phyloP scores from a whole-genome alignment of 2,329 filamentous ascomycete species.

The Penicillium sp. region DNA sequence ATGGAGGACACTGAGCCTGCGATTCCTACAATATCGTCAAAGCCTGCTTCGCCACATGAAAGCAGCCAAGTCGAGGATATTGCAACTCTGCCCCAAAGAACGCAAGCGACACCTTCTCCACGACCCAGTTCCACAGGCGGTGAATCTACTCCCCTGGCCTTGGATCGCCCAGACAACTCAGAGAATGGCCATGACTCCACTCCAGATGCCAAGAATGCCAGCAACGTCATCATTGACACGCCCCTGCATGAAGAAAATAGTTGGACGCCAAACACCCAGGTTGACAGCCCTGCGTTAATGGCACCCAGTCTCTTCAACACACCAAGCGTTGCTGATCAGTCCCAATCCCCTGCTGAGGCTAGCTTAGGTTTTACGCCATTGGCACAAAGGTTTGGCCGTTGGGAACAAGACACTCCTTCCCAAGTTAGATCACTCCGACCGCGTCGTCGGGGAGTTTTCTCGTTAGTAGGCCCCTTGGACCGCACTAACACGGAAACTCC shows the following conservation, averaged over 20 bases:
- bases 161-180: slow-evolving; percentile 11
- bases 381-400: slow-evolving; percentile 59
- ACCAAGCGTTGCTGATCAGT: slow-evolving; percentile 12
- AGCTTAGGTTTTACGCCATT: slow-evolving; percentile 63
- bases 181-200: slow-evolving; percentile 13
- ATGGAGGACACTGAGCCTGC: slow-evolving; percentile 18
- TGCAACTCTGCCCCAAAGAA: slow-evolving; percentile 10
- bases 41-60: background rate
- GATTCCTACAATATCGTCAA: background rate
- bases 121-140: slow-evolving; percentile 21
- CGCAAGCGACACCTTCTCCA: slow-evolving; percentile 17
- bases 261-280: slow-evolving; percentile 10
- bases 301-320: slow-evolving; percentile 13
- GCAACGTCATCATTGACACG: slow-evolving; percentile 11
- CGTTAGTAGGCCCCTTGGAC: slow-evolving; percentile 29
- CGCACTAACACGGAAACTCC: slow-evolving; percentile 1
- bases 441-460: slow-evolving; percentile 36
- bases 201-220: slow-evolving; percentile 26
- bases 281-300: slow-evolving; percentile 12
- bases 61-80: slow-evolving; percentile 13
- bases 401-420: slow-evolving; percentile 61
- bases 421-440: slow-evolving; percentile 27
- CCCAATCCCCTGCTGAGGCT: slow-evolving; percentile 16
- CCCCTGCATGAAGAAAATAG: slow-evolving; percentile 12
- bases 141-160: slow-evolving; percentile 4